phyloP scores from a whole-genome alignment of 768 basidiomycete species.

The Trametes villosa region DNA sequence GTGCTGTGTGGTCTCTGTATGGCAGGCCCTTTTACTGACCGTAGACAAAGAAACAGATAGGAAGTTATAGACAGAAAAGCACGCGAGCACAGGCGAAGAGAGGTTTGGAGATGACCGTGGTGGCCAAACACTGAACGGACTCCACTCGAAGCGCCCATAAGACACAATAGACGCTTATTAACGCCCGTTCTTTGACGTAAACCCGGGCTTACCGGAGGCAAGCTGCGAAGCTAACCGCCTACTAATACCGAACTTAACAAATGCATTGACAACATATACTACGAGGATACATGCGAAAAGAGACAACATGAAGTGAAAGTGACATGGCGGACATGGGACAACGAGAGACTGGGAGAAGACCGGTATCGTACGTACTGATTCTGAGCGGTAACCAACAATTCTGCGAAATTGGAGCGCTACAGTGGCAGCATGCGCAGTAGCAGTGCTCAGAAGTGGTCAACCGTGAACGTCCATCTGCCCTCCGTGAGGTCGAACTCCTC shows the following conservation, averaged over 20 bases:
- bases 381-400: not conserved
- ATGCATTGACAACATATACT: slow-evolving; percentile 14
- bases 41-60: slow-evolving; percentile 16
- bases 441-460: slow-evolving; percentile 79
- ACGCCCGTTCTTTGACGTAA: slow-evolving; percentile 6
- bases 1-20: not conserved
- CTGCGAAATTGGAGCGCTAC: not conserved
- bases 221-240: no score
- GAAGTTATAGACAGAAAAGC: not conserved
- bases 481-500: slow-evolving; percentile 76
- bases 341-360: not conserved
- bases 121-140: slow-evolving; percentile 21
- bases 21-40: slow-evolving; percentile 7
- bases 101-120: slow-evolving; percentile 8
- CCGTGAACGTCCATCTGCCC: slow-evolving; percentile 93
- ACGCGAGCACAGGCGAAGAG: not conserved
- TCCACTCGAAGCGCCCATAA: slow-evolving; percentile 3
- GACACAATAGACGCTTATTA: slow-evolving; percentile 1
- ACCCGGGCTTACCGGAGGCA: not conserved
- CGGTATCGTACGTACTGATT: slow-evolving; percentile 8
- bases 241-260: not conserved
- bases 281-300: slow-evolving; percentile 16
- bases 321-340: not conserved
- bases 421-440: not conserved
- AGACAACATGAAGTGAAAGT: slow-evolving; percentile 7